Evolutionary conservation across 2,329 filamentous ascomycete genomes (phyloP), one percentile per base, ranked within the genome.

Genomic region (Samsoniella hepiali): DNA sequence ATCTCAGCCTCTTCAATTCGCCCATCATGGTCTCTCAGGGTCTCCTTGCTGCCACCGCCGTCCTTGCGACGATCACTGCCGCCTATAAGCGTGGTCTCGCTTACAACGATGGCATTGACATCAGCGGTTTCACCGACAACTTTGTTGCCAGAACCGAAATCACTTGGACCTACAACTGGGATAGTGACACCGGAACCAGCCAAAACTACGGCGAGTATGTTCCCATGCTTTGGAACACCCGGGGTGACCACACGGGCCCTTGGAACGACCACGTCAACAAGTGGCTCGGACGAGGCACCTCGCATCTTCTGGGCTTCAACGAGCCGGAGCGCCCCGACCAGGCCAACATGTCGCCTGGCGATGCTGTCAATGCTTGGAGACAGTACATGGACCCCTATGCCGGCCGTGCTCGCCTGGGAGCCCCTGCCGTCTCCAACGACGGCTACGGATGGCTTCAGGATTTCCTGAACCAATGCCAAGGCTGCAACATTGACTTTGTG

Each of bases 81-180:
- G 63, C 81, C 27, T 29, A 29, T 9, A 88, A 64, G 85, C 80
- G 63, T 80, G 75, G 70, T 87, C 87, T 59, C 84, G 78, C 22
- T 79, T 80, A 0, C 84, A 68, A 68, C 38, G 67, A 69, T 9
- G 67, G 66, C 11, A 54, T 68, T 22, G 59, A 58, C 34, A 66
- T 68, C 68, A 45, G 67, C 65, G 1, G 68, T 57, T 65, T 65
- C 65, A 27, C 67, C 63, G 31, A 67, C 58, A 22, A 10, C 9
- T 45, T 27, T 22, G n/a, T 45, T 22, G 31, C 40, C 15, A 27
- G 40, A 4, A n/a, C 63, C 15, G 60, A 66, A 42, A 60, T 70
- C 17, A 67, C 51, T 55, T 69, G 68, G 67, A 65, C 66, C 22
- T 69, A 70, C 60, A 70, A 70, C 64, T 70, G 68, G 69, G 67